Evolutionary conservation across 2,329 filamentous ascomycete genomes (phyloP).

Genomic region (Fusarium sp.): DNA sequence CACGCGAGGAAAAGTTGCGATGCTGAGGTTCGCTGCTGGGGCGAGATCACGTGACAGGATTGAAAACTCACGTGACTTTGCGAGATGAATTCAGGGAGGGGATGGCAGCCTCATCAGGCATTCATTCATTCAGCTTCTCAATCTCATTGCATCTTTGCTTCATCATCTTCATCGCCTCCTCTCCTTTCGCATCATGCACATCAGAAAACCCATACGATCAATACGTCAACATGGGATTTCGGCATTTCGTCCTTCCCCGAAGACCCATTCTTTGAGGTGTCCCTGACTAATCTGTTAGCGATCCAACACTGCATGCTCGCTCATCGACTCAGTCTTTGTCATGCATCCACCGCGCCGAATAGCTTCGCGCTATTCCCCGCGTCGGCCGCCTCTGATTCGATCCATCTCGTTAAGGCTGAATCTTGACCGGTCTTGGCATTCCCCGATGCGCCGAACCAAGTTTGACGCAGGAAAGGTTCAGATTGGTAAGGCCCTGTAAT

Average conservation of each 20-base stretch:
- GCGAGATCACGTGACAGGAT: background rate
- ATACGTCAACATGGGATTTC: slow-evolving; percentile 1
- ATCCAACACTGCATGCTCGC: background rate
- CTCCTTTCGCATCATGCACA: background rate
- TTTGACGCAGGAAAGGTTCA: background rate
- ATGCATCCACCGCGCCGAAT: slow-evolving; percentile 8
- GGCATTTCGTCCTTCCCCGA: slow-evolving; percentile 27
- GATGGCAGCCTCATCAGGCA: background rate
- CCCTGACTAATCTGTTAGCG: slow-evolving; percentile 19
- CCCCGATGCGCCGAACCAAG: slow-evolving; percentile 27
- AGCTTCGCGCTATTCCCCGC: slow-evolving; percentile 7
- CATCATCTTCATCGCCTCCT: background rate
- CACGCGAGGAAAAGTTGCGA: slow-evolving; percentile 9
- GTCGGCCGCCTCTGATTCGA: slow-evolving; percentile 5
- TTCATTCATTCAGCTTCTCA: too few relatives aligned
- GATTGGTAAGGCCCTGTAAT: slow-evolving; percentile 32
- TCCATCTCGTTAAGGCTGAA: slow-evolving; percentile 9
- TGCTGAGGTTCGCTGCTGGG: background rate
- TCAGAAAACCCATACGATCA: background rate
- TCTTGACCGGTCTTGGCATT: slow-evolving; percentile 39
- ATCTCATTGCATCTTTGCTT: background rate
- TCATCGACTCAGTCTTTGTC: slow-evolving; percentile 24
- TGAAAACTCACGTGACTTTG: slow-evolving; percentile 10
- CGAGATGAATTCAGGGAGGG: background rate
- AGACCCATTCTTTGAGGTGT: background rate